These are phyloP conservation scores for Agrostemma githago DNA, from an alignment of 148 eudicot genomes.

Conservation along the genomic window DNA sequence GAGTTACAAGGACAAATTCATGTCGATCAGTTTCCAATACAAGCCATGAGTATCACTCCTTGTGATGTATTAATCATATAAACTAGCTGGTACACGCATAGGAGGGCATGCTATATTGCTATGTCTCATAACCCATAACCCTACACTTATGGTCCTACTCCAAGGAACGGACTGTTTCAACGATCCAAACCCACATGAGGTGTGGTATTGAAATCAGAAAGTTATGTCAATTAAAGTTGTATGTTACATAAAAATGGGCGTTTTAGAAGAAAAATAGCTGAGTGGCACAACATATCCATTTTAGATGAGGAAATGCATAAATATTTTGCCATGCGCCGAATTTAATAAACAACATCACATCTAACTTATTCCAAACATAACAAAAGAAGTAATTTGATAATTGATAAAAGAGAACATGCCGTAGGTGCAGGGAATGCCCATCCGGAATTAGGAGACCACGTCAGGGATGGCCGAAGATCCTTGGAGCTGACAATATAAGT, in stretches of 20 bases:
- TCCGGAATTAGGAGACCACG: slow-evolving; percentile 70
- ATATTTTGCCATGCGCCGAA: background rate
- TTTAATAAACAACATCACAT: slow-evolving; percentile 4
- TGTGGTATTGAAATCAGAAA: background rate
- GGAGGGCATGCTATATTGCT: background rate
- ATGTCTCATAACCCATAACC: background rate
- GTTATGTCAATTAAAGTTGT: background rate
- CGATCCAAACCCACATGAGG: background rate
- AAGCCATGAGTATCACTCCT: background rate
- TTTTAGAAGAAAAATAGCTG: background rate
- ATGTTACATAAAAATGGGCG: background rate
- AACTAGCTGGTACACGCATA: background rate
- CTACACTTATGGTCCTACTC: background rate
- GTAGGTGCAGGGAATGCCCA: slow-evolving; percentile 51
- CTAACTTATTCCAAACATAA: background rate
- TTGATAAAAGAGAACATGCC: slow-evolving; percentile 26
- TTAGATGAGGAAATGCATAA: background rate
- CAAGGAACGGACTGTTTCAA: background rate
- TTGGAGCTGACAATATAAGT: slow-evolving; percentile 40
- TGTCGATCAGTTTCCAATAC: background rate
- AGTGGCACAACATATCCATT: background rate
- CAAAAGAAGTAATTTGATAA: slow-evolving; percentile 4
- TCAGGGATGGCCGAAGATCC: slow-evolving; percentile 78
- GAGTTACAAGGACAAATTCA: background rate
- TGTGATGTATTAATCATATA: background rate